Percentiles rank a stretch among this genome's conserved stretches.
These are phyloP conservation scores for Daphne laureola DNA, from an alignment of 441 rosid species.

Conservation along the genomic window DNA sequence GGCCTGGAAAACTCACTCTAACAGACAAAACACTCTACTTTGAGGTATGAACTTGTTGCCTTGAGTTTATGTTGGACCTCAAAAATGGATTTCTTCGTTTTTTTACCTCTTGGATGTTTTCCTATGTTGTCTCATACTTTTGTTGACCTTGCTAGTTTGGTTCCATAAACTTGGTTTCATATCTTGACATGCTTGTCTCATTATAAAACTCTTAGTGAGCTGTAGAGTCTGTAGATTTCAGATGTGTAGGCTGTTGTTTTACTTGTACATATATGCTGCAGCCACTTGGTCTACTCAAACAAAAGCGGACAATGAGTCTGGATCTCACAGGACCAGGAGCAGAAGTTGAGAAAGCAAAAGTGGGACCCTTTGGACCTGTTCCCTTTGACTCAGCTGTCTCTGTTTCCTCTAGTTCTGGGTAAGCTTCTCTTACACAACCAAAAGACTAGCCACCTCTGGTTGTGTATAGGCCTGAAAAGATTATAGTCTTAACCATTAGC, in stretches of 20 bases:
- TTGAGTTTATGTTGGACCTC: too few relatives aligned
- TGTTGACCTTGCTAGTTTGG: slow-evolving; percentile 1
- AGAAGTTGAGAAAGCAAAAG: slow-evolving; percentile 70
- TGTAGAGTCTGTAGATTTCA: too few relatives aligned
- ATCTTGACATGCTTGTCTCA: too few relatives aligned
- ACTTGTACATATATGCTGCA: slow-evolving; percentile 17
- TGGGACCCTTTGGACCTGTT: slow-evolving; percentile 78
- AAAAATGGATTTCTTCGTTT: too few relatives aligned
- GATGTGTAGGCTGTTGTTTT: too few relatives aligned
- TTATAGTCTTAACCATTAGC: too few relatives aligned
- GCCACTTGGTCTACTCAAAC: slow-evolving; percentile 54
- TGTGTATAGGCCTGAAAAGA: too few relatives aligned
- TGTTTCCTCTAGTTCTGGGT: slow-evolving; percentile 59
- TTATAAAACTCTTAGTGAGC: too few relatives aligned
- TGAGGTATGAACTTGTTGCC: slow-evolving; percentile 42
- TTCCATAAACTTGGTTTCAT: neutral
- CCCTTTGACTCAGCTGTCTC: slow-evolving; percentile 90
- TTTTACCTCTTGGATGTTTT: too few relatives aligned
- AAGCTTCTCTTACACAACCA: slow-evolving; percentile 17
- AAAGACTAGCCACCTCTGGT: too few relatives aligned
- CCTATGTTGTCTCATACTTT: neutral
- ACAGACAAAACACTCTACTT: slow-evolving; percentile 88
- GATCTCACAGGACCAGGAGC: slow-evolving; percentile 61
- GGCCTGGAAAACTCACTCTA: slow-evolving; percentile 91
- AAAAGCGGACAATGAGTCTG: slow-evolving; percentile 51